Evolutionary conservation across 108 stramenopile species (phyloP).

Genomic region (Pseudonitzschia multiseries): DNA sequence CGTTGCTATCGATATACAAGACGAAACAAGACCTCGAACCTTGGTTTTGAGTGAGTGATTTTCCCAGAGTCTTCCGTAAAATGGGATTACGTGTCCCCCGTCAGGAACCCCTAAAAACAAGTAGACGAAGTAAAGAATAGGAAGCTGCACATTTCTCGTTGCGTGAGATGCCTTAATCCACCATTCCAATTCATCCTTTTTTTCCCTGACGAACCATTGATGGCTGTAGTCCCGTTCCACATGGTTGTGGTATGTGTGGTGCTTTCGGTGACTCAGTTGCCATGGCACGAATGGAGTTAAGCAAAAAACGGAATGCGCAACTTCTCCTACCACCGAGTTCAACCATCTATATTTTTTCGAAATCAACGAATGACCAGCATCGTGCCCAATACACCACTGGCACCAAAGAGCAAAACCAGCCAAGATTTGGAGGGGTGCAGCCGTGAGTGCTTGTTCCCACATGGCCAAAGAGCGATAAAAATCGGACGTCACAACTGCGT

Average conservation of each 20-base stretch:
- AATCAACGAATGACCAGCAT: constrained; percentile 67
- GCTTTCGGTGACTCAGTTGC: constrained; percentile 49
- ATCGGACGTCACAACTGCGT: constrained; percentile 55
- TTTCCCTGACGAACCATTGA: constrained; percentile 76
- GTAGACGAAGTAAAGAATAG: constrained; percentile 71
- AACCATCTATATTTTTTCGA: constrained; percentile 40
- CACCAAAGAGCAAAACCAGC: constrained; percentile 78
- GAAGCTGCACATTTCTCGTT: constrained; percentile 59
- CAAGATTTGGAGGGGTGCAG: constrained; percentile 58
- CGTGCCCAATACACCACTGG: constrained; percentile 83
- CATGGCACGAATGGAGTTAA: constrained; percentile 73
- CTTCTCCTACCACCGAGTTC: constrained; percentile 67
- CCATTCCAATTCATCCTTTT: constrained; percentile 44
- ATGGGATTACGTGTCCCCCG: constrained; percentile 63
- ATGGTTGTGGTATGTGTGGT: constrained; percentile 72
- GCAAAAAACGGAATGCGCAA: constrained; percentile 62
- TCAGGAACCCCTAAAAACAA: constrained; percentile 64
- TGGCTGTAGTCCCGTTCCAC: constrained; percentile 65
- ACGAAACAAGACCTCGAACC: constrained; percentile 45
- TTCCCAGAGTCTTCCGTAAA: constrained; percentile 80
- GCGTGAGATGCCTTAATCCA: constrained; percentile 46
- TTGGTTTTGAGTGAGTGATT: constrained; percentile 45
- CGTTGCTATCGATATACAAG: constrained; percentile 46
- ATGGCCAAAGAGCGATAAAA: constrained; percentile 47
- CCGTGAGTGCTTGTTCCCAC: constrained; percentile 34